Evolutionary conservation across 257 asterid species (phyloP).

Genomic region (Euphrasia confusa): DNA sequence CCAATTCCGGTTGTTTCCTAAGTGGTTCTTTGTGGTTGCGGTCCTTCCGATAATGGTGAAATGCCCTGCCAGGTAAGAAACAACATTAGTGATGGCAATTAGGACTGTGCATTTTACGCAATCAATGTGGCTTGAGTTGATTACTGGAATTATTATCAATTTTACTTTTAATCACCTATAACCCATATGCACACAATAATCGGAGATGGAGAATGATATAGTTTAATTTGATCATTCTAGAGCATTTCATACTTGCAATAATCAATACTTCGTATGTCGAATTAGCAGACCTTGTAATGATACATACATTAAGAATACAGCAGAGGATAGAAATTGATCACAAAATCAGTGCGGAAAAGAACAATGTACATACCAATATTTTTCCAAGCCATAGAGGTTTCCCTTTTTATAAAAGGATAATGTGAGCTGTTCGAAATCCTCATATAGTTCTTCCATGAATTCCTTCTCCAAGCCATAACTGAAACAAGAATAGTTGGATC

Average conservation of each 20-base stretch:
- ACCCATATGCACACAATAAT: background rate
- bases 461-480: conserved; percentile 91
- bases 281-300: conserved; percentile 8
- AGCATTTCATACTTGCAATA: background rate
- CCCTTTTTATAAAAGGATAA: conserved; percentile 61
- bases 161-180: background rate
- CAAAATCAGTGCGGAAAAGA: background rate
- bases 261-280: background rate
- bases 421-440: conserved; percentile 65
- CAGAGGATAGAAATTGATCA: background rate
- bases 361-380: conserved; percentile 55
- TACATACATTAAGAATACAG: background rate
- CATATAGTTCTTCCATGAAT: conserved; percentile 58
- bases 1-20: conserved; percentile 65
- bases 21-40: conserved; percentile 39
- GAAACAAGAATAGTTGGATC: conserved; percentile 18
- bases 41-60: conserved; percentile 62
- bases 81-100: background rate
- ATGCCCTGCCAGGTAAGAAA: conserved; percentile 52
- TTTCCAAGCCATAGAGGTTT: conserved; percentile 80
- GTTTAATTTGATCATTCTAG: background rate
- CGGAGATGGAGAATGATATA: background rate
- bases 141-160: background rate
- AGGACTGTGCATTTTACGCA: background rate
- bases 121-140: background rate